Conservation (phyloP, 805 yeast genomes). For the Cyberlindnera amylophila region DNA sequence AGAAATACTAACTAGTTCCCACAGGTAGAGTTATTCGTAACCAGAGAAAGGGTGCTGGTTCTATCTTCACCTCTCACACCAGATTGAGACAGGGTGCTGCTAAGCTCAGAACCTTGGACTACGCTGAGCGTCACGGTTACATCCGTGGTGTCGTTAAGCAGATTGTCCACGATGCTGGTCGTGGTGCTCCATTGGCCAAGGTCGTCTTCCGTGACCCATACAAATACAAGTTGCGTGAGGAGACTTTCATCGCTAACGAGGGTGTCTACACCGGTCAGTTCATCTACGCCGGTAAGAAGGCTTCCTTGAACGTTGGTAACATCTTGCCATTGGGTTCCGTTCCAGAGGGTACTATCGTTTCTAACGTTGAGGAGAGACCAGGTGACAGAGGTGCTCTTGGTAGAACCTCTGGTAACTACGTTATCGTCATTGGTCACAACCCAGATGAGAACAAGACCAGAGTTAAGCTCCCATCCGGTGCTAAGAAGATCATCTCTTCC, state of each 20-base stretch:
- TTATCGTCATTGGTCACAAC: constrained; percentile 98
- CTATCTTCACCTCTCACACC: constrained; percentile 99
- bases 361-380: constrained; percentile 97
- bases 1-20: constrained; percentile 18
- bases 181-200: constrained; percentile 99
- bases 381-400: constrained; percentile 99
- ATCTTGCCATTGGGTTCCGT: constrained; percentile 93
- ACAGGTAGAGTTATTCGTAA: constrained; percentile 99
- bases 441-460: constrained; percentile 98
- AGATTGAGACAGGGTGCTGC: constrained; percentile 99
- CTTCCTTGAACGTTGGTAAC: constrained; percentile 95
- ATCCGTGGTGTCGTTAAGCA: constrained; percentile 98
- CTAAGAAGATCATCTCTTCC: constrained; percentile 93
- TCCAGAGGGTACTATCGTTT: constrained; percentile 99
- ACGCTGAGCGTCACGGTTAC: constrained; percentile 99
- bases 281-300: constrained; percentile 98
- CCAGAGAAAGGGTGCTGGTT: constrained; percentile 99
- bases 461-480: constrained; percentile 98
- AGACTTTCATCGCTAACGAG: constrained; percentile 98
- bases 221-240: constrained; percentile 97
- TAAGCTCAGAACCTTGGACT: constrained; percentile 98
- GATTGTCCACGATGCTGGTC: constrained; percentile 98
- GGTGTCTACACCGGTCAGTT: constrained; percentile 99
- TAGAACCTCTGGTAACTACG: constrained; percentile 99
- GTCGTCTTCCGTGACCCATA: constrained; percentile 99